phyloP scores from a whole-genome alignment of 1,139 yeast genomes.

The Saccharomyces pastorianus region DNA sequence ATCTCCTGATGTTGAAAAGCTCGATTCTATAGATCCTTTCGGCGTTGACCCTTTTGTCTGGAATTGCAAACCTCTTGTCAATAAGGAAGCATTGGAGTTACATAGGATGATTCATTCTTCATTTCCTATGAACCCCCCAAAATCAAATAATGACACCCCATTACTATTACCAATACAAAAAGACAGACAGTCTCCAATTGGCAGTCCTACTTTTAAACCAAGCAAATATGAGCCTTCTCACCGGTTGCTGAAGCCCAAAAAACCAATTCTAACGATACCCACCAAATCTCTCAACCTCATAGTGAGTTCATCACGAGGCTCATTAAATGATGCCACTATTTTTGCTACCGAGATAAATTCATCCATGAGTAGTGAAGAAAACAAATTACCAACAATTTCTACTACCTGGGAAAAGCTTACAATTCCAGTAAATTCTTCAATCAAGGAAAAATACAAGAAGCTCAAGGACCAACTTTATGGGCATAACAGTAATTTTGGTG shows the following conservation, averaged over 20 bases:
- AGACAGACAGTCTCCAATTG: neutral
- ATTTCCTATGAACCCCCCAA: constrained; percentile 26
- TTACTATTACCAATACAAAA: constrained; percentile 34
- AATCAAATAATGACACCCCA: neutral
- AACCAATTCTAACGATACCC: constrained; percentile 39
- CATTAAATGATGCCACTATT: constrained; percentile 59
- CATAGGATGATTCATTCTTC: constrained; percentile 15
- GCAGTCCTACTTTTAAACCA: neutral
- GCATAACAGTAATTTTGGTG: constrained; percentile 4
- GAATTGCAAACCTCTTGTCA: constrained; percentile 9
- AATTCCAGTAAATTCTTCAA: constrained; percentile 48
- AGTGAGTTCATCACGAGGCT: constrained; percentile 63
- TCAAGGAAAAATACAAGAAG: constrained; percentile 29
- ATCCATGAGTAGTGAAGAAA: constrained; percentile 38
- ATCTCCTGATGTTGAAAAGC: constrained; percentile 12
- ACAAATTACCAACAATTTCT: constrained; percentile 58
- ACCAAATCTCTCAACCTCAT: constrained; percentile 41
- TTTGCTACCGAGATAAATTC: constrained; percentile 72
- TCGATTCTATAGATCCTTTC: constrained; percentile 10
- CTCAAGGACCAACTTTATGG: constrained; percentile 12
- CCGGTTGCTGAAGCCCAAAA: constrained; percentile 32
- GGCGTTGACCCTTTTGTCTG: constrained; percentile 4
- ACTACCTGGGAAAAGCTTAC: constrained; percentile 53
- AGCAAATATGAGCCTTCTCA: constrained; percentile 14
- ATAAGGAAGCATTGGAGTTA: constrained; percentile 12